These are phyloP conservation scores for Colletotrichum salicis DNA, from an alignment of 2,329 filamentous ascomycete species.

Conservation along the genomic window DNA sequence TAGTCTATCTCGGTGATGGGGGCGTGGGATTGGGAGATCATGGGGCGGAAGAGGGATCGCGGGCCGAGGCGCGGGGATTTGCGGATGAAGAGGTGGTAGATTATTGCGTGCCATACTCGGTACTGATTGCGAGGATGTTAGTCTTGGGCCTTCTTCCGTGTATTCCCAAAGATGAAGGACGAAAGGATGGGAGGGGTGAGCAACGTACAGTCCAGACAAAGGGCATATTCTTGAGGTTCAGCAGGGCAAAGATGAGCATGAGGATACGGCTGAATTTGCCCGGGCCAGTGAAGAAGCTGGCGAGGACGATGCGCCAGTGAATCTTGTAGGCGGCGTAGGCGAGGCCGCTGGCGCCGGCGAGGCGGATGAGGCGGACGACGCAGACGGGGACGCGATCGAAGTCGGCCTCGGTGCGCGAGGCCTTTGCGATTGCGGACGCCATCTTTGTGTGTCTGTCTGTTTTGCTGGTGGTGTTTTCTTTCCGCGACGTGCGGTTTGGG, in stretches of 20 bases:
- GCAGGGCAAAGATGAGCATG: conserved; percentile 64
- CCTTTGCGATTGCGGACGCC: conserved; percentile 23
- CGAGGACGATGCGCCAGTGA: conserved; percentile 52
- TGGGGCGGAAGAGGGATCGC: conserved; percentile 77
- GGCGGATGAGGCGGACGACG: conserved; percentile 48
- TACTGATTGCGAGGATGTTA: conserved; percentile 49
- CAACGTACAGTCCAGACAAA: conserved; percentile 78
- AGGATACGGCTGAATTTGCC: conserved; percentile 64
- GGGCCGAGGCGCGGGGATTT: conserved; percentile 62
- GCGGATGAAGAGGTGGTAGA: conserved; percentile 63
- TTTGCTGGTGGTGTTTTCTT: neutral
- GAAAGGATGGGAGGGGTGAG: neutral
- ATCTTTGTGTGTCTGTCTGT: neutral
- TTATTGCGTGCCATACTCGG: conserved; percentile 68
- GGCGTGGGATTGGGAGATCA: conserved; percentile 73
- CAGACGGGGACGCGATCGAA: conserved; percentile 37
- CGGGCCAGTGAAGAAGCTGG: conserved; percentile 63
- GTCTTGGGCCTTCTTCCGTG: neutral
- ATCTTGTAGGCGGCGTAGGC: conserved; percentile 60
- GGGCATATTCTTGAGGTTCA: conserved; percentile 80
- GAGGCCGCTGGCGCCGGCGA: conserved; percentile 52
- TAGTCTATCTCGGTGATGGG: conserved; percentile 85
- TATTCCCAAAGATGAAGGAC: too few relatives aligned
- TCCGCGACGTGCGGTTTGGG: neutral
- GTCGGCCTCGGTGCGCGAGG: conserved; percentile 39